Conservation (phyloP, 441 rosid genomes). For the Theobroma grandiflorum region DNA sequence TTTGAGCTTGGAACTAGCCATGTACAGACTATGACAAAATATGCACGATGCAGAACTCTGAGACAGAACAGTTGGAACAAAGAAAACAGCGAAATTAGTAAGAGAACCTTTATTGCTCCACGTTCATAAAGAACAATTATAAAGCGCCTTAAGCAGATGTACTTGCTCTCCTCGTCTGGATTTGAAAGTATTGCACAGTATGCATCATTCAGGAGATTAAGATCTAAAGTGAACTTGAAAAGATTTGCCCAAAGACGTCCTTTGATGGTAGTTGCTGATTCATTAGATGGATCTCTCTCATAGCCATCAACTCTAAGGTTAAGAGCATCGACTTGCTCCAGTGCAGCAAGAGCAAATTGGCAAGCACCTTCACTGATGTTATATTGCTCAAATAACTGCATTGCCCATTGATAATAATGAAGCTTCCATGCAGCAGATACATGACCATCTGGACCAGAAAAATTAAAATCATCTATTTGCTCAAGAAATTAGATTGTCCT, state of each 20-base stretch:
- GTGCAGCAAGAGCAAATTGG: constrained; percentile 98
- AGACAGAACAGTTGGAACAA: constrained; percentile 15
- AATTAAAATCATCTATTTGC: constrained; percentile 21
- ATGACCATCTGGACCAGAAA: constrained; percentile 55
- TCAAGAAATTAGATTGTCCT: constrained; percentile 20
- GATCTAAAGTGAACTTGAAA: constrained; percentile 92
- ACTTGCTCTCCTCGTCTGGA: constrained; percentile 98
- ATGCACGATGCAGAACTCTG: not conserved
- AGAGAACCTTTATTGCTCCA: constrained; percentile 81
- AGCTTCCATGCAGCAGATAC: constrained; percentile 84
- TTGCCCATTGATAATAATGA: constrained; percentile 98
- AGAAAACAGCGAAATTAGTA: not conserved
- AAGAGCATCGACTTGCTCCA: constrained; percentile 96
- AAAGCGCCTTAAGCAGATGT: constrained; percentile 94
- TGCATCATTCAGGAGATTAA: constrained; percentile 86
- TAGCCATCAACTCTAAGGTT: constrained; percentile 46
- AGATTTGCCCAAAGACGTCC: constrained; percentile 98
- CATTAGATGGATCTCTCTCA: constrained; percentile 49
- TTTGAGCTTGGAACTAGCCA: not conserved
- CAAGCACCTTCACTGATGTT: constrained; percentile 90
- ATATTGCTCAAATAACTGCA: constrained; percentile 97
- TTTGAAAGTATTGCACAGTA: constrained; percentile 97
- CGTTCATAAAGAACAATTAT: constrained; percentile 89
- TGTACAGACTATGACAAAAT: not conserved
- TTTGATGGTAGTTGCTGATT: constrained; percentile 64